Conservation (phyloP, 129 eudicot genomes). For the Flaveria trinervia region DNA sequence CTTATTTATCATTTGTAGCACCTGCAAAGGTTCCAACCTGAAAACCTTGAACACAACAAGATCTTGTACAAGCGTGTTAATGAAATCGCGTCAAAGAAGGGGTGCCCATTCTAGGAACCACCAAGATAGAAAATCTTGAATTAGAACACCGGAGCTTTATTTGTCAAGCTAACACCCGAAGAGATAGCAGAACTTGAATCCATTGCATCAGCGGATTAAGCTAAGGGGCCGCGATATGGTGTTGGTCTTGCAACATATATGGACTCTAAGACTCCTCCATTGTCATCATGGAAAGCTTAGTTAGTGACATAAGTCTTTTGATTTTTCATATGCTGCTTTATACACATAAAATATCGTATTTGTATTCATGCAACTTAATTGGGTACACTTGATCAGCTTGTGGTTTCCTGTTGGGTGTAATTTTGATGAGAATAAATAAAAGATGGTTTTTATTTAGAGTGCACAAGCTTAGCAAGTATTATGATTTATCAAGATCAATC, state of each 20-base stretch:
- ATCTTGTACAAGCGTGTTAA: constrained; percentile 40
- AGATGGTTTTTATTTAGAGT: too few relatives aligned
- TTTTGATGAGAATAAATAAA: too few relatives aligned
- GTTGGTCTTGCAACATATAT: constrained; percentile 19
- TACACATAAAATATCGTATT: too few relatives aligned
- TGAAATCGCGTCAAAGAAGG: constrained; percentile 50
- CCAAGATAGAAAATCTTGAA: constrained; percentile 52
- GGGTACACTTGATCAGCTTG: too few relatives aligned
- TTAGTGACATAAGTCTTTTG: background rate
- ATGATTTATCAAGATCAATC: too few relatives aligned
- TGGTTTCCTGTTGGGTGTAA: too few relatives aligned
- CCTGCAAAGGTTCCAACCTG: constrained; percentile 60
- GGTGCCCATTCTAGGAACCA: constrained; percentile 70
- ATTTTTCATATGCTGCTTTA: too few relatives aligned
- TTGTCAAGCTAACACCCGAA: constrained; percentile 41
- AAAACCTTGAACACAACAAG: constrained; percentile 60
- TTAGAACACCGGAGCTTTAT: constrained; percentile 50
- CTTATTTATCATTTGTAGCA: constrained; percentile 19
- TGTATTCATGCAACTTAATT: too few relatives aligned
- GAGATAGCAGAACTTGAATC: constrained; percentile 56
- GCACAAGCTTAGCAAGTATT: too few relatives aligned
- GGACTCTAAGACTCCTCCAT: constrained; percentile 46
- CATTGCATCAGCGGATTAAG: constrained; percentile 41
- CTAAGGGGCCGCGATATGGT: constrained; percentile 43
- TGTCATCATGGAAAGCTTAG: constrained; percentile 39